phyloP scores from a whole-genome alignment of 2,329 filamentous ascomycete species.

The Lecanicillium sp. region DNA sequence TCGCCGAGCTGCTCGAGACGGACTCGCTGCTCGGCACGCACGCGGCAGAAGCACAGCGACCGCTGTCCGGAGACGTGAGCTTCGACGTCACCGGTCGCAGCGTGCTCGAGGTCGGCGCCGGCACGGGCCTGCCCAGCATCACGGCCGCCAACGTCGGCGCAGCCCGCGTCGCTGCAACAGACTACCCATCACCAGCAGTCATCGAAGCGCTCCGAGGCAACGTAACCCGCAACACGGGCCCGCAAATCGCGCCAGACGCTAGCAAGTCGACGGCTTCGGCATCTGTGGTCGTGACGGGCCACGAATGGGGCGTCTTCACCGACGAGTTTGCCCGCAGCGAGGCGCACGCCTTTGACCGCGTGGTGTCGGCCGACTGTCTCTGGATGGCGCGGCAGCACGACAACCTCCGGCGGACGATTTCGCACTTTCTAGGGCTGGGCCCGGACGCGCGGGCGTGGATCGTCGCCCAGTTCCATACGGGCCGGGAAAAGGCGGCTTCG shows the following conservation, averaged over 20 bases:
- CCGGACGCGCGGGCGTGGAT: constrained; percentile 48
- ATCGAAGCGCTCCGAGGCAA: constrained; percentile 50
- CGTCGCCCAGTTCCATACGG: constrained; percentile 68
- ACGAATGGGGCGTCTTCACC: constrained; percentile 50
- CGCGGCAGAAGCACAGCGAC: constrained; percentile 1
- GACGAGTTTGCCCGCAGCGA: too few relatives aligned
- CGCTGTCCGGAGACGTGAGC: too few relatives aligned
- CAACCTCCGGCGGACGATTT: constrained; percentile 56
- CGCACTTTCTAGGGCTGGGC: constrained; percentile 47
- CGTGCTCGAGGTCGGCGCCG: constrained; percentile 57
- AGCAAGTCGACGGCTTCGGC: neutral
- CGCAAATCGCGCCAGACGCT: constrained; percentile 16
- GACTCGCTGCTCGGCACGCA: constrained; percentile 22
- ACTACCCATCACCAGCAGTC: constrained; percentile 55
- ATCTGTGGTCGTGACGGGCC: constrained; percentile 37
- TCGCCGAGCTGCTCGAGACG: constrained; percentile 42
- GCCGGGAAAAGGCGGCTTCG: constrained; percentile 53
- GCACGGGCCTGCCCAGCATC: constrained; percentile 43
- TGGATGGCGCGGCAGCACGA: constrained; percentile 65
- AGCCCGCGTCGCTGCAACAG: constrained; percentile 45
- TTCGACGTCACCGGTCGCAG: constrained; percentile 39
- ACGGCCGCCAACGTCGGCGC: constrained; percentile 35
- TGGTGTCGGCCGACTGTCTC: constrained; percentile 59
- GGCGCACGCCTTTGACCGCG: constrained; percentile 44
- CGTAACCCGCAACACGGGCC: constrained; percentile 38